Evolutionary conservation across 208 protist genomes (phyloP).

Genomic region (Trypanosoma caninum): DNA sequence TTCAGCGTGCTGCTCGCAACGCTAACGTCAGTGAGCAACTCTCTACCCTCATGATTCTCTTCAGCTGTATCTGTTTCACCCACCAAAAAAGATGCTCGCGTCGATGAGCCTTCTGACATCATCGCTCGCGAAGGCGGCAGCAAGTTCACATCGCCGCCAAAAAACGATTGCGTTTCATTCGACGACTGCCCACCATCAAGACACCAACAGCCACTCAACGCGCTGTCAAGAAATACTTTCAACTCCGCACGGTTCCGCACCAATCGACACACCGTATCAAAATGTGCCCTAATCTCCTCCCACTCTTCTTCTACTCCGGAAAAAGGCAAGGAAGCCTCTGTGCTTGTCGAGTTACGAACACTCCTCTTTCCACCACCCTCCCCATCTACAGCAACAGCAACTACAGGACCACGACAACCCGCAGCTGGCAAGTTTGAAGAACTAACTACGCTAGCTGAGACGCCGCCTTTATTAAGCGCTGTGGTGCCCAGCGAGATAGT

Average conservation of each 20-base stretch:
- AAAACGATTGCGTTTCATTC: not conserved
- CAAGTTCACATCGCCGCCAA: not conserved
- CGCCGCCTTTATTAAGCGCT: not conserved
- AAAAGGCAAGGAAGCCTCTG: no score
- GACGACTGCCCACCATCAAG: not conserved
- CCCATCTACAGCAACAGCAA: not conserved
- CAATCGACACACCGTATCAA: conserved; percentile 24
- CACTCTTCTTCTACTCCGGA: conserved; percentile 35
- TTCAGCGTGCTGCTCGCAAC: conserved; percentile 2
- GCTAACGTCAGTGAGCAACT: not conserved
- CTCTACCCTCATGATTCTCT: not conserved
- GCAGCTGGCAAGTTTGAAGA: not conserved
- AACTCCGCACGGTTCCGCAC: conserved; percentile 54
- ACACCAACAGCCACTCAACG: conserved; percentile 43
- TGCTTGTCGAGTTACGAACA: not conserved
- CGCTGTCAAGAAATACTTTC: conserved; percentile 25
- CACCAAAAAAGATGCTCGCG: not conserved
- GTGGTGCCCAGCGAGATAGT: conserved; percentile 31
- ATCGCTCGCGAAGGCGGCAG: conserved; percentile 7
- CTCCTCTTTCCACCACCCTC: not conserved
- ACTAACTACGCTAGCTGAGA: not conserved
- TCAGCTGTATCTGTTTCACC: not conserved
- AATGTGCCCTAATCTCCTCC: conserved; percentile 36
- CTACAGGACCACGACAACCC: not conserved
- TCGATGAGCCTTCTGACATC: not conserved